A percentile compares a stretch with the other conserved stretches of the same genome.
phyloP scores from a whole-genome alignment of 352 stramenopile genomes.

The Phytophthora foliorum region DNA sequence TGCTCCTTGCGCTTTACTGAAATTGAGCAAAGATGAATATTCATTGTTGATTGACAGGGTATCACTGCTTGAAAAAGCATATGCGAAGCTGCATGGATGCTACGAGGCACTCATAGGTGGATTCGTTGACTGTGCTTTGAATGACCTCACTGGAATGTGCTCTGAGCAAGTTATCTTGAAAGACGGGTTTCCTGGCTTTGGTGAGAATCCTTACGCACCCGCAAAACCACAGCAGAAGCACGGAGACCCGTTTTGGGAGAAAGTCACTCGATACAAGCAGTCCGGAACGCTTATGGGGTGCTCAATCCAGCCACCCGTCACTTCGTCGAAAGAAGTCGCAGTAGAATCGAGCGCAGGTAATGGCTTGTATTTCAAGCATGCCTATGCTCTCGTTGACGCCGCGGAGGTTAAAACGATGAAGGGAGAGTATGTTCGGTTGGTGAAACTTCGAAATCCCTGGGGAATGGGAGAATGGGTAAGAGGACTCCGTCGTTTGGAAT shows the following conservation, averaged over 20 bases:
- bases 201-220: slow-evolving; percentile 71
- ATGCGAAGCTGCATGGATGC: slow-evolving; percentile 92
- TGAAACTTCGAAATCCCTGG: slow-evolving; percentile 93
- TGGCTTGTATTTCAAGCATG: slow-evolving; percentile 90
- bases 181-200: slow-evolving; percentile 79
- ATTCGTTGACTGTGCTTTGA: slow-evolving; percentile 91
- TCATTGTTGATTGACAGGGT: slow-evolving; percentile 61
- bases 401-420: slow-evolving; percentile 74
- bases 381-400: slow-evolving; percentile 87
- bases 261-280: slow-evolving; percentile 78
- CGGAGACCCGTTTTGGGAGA: slow-evolving; percentile 86
- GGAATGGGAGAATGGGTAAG: slow-evolving; percentile 93
- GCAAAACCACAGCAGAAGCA: slow-evolving; percentile 47
- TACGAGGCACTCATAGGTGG: slow-evolving; percentile 92
- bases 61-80: slow-evolving; percentile 92
- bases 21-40: neutral
- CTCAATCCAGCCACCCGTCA: slow-evolving; percentile 85
- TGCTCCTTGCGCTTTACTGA: neutral
- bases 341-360: slow-evolving; percentile 84
- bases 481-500: neutral
- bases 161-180: slow-evolving; percentile 91
- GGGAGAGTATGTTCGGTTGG: slow-evolving; percentile 60
- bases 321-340: slow-evolving; percentile 64
- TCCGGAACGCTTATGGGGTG: slow-evolving; percentile 93
- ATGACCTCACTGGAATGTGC: slow-evolving; percentile 92